Base-by-base conservation (phyloP, 257 asterid species). In the Capsicum rhomboideum region DNA sequence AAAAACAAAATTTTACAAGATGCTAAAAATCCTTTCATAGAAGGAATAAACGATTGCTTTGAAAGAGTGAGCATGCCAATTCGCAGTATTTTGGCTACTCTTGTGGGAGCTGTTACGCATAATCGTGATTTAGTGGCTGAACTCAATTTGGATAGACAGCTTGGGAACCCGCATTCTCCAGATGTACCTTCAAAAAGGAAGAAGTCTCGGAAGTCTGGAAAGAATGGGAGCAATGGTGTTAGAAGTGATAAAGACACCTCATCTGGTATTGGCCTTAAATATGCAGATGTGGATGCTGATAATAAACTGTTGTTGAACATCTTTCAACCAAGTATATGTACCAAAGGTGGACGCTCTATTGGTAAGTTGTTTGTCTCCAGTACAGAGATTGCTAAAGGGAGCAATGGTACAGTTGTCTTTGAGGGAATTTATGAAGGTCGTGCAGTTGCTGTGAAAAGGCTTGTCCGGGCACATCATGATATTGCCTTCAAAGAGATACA, bases 361-460 rank as follows among this genome's bases (percentile, higher is more conserved):
- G 98, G 99, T 85, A 96, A 92, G 88, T 88, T 96, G 84, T 87
- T 91, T 88, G 93, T 94, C 82, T 92, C 95, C 58, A 85, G 82
- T 83, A 90, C 90, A 82, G 97, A 91, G 93, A 94, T 96, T 78
- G 99, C 93, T 56, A 94, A 91, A 90, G 98, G 99, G 83, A 96
- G 99, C 84, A 93, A 94, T 50, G 99, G 98, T 29, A 96, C 99
- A 37, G 87, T 96, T 84, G 94, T 96, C 81, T 92, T 96, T 80
- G 99, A 96, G 90, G 99, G 99, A 55, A 86, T 88, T 83, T 93
- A 92, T 85, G 97, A 92, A 79, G 94, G 98, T 34, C 98, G 98
- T 58, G 90, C 89, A 40, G 98, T 94, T 84, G 98, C 98, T 21
- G 99, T 96, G 88, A 96, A 96, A 89, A 97, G 99, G 84, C 97